phyloP scores from a whole-genome alignment of 768 basidiomycete genomes.

The Naganishia vaughanmartiniae region DNA sequence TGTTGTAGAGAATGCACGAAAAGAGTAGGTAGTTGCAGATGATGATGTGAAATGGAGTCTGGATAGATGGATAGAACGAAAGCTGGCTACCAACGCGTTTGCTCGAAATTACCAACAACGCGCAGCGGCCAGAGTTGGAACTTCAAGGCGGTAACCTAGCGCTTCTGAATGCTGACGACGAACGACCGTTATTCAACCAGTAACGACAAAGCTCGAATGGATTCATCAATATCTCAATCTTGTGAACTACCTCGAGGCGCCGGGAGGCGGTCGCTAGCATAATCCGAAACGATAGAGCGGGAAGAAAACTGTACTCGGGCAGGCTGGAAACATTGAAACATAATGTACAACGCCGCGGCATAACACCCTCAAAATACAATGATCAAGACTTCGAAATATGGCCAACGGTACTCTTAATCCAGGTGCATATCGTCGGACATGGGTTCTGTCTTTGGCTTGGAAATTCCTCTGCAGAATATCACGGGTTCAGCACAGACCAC shows the following conservation, averaged over 20 bases:
- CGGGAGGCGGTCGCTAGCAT: no score
- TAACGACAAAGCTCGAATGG: no score
- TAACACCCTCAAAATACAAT: neutral
- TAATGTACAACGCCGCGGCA: no score
- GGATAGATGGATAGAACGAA: neutral
- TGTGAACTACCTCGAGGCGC: no score
- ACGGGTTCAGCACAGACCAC: neutral
- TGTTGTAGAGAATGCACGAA: neutral
- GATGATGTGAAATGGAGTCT: neutral
- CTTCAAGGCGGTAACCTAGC: no score
- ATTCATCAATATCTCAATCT: no score
- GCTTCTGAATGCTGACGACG: no score
- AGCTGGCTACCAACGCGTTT: constrained; percentile 2
- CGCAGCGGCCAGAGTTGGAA: constrained; percentile 1
- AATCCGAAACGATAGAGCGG: no score
- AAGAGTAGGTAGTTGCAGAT: neutral
- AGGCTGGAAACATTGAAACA: no score
- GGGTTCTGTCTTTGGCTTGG: constrained; percentile 11
- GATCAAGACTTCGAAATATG: neutral
- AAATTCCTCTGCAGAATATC: neutral
- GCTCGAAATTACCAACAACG: constrained; percentile 2
- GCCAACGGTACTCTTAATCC: neutral
- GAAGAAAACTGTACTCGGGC: no score
- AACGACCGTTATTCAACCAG: no score
- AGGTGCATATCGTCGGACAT: constrained; percentile 15